Evolutionary conservation across 192 early-diverging fungal species (phyloP), one percentile per base, ranked within the genome.

Genomic region (Dimargaris cristalligena): DNA sequence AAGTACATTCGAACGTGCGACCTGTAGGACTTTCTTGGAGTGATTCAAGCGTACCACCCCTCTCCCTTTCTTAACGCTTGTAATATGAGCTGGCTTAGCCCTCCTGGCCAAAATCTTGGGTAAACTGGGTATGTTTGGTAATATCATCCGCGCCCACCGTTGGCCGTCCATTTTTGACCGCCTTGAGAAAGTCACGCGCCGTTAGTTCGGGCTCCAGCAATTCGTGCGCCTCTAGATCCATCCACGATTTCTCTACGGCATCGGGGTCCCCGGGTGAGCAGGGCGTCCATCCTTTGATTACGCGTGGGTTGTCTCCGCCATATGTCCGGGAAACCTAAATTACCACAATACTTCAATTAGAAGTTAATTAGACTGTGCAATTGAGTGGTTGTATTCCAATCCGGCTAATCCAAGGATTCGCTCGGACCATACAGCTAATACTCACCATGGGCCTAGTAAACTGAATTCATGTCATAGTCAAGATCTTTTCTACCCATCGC

Each of bases 261-360:
- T 78, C 81, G 44, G 79, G 76, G 41, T 92, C 95, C 30, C 92
- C 94, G 0, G 94, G 91, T 50, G 91, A 95, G 67, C 94, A 99
- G 6, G 95, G 95, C 44, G 87, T 93, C 63, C 90, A 76, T 57
- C 85, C 78, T 35, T 72, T 60, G 25, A 62, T 77, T 6, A 50
- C 60, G 57, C 66, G 62, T 52, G 48, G 49, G 10, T 52, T 61
- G 4, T 59, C 66, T 9, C 31, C 56, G 1, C 9, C 29, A 10
- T 14, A 34, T 20, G 22, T 29, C n/a, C 68, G 59, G 34, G 62
- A 62, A 1, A 22, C 47, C 8, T 65, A 59, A 3, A 56, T 34
- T 10, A 45, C 32, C 16, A 77, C 6, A 31, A 22, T 18, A 11
- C n/a, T n/a, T n/a, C n/a, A n/a, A n/a, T n/a, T n/a, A n/a, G n/a